Evolutionary conservation across 306 rosid genomes (phyloP).

Genomic region (Rosa persica): DNA sequence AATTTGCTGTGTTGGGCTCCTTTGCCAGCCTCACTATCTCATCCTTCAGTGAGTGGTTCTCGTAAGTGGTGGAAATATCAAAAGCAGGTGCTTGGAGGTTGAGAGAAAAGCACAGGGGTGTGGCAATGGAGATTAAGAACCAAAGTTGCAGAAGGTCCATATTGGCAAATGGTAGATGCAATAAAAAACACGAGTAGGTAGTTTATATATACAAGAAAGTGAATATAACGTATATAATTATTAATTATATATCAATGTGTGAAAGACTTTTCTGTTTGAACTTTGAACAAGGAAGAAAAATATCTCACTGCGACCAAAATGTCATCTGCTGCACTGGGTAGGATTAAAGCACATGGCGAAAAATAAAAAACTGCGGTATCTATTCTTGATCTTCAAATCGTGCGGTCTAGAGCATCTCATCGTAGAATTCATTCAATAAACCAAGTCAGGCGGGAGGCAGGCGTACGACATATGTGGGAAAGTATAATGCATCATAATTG

Average conservation of each 20-base stretch:
- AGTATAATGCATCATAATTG: too few species aligned
- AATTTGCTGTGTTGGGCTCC: conserved; percentile 40
- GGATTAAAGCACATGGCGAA: too few species aligned
- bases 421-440: background rate
- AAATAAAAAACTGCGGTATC: too few species aligned
- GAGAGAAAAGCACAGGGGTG: conserved; percentile 35
- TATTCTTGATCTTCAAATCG: too few species aligned
- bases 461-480: background rate
- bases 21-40: conserved; percentile 56
- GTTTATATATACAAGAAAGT: background rate
- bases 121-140: conserved; percentile 33
- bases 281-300: background rate
- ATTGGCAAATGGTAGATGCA: conserved; percentile 4
- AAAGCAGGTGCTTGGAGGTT: conserved; percentile 20
- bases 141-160: conserved; percentile 27
- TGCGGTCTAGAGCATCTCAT: background rate
- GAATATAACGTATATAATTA: background rate
- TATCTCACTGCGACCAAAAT: background rate
- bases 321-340: background rate
- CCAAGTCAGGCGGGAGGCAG: background rate
- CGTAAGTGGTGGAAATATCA: background rate
- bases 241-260: background rate
- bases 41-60: conserved; percentile 27
- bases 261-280: conserved; percentile 5
- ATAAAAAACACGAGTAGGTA: background rate